Evolutionary conservation across 257 asterid genomes (phyloP), one percentile per base, ranked within the genome.

Genomic region (Fraxinus excelsior): DNA sequence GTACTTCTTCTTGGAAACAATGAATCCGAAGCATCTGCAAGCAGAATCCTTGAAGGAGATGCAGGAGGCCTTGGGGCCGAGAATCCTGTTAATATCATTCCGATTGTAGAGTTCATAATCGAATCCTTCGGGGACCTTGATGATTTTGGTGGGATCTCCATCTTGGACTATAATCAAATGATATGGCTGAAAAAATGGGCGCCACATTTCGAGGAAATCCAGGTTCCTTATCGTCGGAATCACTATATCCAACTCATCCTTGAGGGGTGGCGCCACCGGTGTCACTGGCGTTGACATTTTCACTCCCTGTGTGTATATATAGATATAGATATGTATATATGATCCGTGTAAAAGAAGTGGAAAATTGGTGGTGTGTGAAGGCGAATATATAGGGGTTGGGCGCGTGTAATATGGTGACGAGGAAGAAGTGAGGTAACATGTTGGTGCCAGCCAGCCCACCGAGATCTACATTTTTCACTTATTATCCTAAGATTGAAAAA

Each of bases 11-110:
- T 86, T 86, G 0, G 90, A 86, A 38, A 87, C 84, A 80, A 87
- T 68, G 70, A 84, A 87, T 1, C 90, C 90, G 66, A 87, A 87
- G 84, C 88, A 84, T 11, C 90, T 80, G 72, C 90, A 87, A 60
- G 90, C 88, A 35, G 88, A 87, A 73, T 87, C 90, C 84, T 84
- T 87, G 82, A 87, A 87, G 4, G 90, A 87, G 80, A 87, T 87
- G 88, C 90, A 84, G 78, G 83, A 82, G 42, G 90, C 87, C 78
- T 82, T 87, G 40, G 90, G 90, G 5, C 90, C 90, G 0, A 87
- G 40, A 80, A 87, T 87, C 83, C 85, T 80, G 44, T 87, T 84
- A 67, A 87, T 87, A 51, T 87, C 90, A 78, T 87, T 80, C 14
- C 90, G 82, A 38, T 84, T 82, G 81, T 86, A 84, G 78, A 84